phyloP scores from a whole-genome alignment of 805 yeast species.

The Kuraishia floccosa region DNA sequence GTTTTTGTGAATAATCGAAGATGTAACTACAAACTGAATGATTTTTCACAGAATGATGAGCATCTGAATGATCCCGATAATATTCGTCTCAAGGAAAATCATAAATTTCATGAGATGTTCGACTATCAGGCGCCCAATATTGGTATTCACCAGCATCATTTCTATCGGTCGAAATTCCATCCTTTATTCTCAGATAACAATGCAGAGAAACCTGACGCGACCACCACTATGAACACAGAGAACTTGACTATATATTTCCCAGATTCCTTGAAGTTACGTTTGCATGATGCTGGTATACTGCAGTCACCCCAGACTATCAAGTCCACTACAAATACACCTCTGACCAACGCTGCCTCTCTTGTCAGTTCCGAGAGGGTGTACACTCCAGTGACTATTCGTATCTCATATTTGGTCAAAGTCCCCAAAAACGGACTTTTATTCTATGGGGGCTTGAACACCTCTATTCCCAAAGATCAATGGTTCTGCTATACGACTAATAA shows the following conservation, averaged over 20 bases:
- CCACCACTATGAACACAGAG: constrained; percentile 33
- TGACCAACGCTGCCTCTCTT: constrained; percentile 15
- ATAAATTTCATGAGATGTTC: constrained; percentile 15
- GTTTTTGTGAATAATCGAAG: constrained; percentile 56
- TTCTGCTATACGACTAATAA: constrained; percentile 80
- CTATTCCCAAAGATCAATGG: constrained; percentile 42
- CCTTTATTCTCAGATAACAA: constrained; percentile 39
- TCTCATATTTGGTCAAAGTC: constrained; percentile 53
- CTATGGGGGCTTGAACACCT: constrained; percentile 45
- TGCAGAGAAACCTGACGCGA: constrained; percentile 13
- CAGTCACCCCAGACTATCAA: constrained; percentile 23
- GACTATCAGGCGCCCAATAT: constrained; percentile 31
- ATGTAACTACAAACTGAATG: constrained; percentile 44
- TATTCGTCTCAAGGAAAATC: constrained; percentile 16
- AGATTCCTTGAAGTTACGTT: constrained; percentile 46
- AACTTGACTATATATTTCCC: constrained; percentile 60
- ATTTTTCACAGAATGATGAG: constrained; percentile 27
- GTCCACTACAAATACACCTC: constrained; percentile 22
- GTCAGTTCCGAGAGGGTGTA: constrained; percentile 36
- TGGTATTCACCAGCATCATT: constrained; percentile 45
- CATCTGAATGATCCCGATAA: constrained; percentile 18
- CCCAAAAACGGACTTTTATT: constrained; percentile 71
- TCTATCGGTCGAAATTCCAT: constrained; percentile 39
- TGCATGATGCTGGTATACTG: constrained; percentile 35
- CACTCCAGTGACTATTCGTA: constrained; percentile 62